Conservation (phyloP, 2,329 filamentous ascomycete genomes). For the Aureobasidium mangrovei region DNA sequence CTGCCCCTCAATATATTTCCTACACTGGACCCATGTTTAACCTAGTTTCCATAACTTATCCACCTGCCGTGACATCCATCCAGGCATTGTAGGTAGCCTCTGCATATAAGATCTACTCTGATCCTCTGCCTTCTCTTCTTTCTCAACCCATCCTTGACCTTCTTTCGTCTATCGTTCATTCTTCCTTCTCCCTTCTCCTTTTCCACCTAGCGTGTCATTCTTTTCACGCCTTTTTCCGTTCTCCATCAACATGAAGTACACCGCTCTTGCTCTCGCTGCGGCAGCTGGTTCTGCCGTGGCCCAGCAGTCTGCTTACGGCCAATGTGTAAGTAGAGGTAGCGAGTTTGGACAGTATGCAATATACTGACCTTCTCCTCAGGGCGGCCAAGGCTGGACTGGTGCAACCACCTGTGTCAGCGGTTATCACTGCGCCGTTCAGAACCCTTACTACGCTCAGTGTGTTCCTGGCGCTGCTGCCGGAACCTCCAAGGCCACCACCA, state of each 20-base stretch:
- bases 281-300: constrained; percentile 16
- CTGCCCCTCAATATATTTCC: neutral
- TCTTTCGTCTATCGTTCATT: neutral
- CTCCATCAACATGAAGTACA: constrained; percentile 20
- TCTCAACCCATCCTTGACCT: constrained; percentile 1
- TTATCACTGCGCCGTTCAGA: constrained; percentile 22
- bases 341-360: neutral
- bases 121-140: neutral
- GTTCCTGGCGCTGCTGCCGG: constrained; percentile 15
- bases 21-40: neutral
- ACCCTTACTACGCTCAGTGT: constrained; percentile 28
- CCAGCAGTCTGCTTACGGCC: constrained; percentile 16
- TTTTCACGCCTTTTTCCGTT: constrained; percentile 13
- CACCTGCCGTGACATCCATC: constrained; percentile 1
- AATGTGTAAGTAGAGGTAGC: constrained; percentile 10
- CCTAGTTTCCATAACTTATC: neutral
- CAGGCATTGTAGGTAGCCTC: neutral
- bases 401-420: constrained; percentile 25
- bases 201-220: constrained; percentile 13
- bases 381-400: constrained; percentile 25
- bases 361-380: constrained; percentile 19
- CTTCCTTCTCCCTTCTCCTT: neutral
- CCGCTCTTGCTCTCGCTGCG: constrained; percentile 18
- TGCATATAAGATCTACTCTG: neutral
- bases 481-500: neutral